A percentile compares a stretch with the other conserved stretches of the same genome.
Conservation (phyloP, 2,329 filamentous ascomycete genomes). For the Blastomyces silverae region DNA sequence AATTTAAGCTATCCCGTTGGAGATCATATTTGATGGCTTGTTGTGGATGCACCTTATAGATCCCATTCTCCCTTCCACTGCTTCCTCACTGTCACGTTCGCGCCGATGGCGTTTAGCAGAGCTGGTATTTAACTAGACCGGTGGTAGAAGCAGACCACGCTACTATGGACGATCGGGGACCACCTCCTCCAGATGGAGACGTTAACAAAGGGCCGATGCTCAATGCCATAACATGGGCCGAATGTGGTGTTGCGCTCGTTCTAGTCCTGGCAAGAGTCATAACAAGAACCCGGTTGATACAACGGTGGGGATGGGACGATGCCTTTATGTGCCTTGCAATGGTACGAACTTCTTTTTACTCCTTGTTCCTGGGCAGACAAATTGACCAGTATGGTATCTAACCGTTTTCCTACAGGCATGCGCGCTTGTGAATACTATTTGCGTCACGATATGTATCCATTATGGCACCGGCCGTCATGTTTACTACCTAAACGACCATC, state of each 20-base stretch:
- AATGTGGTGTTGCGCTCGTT: conserved; percentile 16
- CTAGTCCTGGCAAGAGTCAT: conserved; percentile 16
- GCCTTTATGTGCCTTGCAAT: conserved; percentile 18
- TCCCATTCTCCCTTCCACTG: neutral
- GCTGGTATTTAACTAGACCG: neutral
- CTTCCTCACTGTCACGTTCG: neutral
- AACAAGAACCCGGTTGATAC: conserved; percentile 15
- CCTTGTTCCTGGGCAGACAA: neutral
- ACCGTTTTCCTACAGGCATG: conserved; percentile 6
- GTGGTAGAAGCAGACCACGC: neutral
- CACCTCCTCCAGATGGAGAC: conserved; percentile 17
- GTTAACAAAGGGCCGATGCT: conserved; percentile 16
- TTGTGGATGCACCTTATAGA: neutral
- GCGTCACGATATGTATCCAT: conserved; percentile 15
- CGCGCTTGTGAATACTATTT: conserved; percentile 11
- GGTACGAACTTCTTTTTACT: conserved; percentile 10
- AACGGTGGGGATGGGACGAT: conserved; percentile 19
- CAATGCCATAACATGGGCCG: conserved; percentile 17
- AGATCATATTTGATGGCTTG: neutral
- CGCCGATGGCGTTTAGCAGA: conserved; percentile 2
- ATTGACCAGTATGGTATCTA: neutral
- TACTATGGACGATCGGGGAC: conserved; percentile 5
- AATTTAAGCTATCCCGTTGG: neutral
- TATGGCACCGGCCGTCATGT: conserved; percentile 18
- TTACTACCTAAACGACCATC: conserved; percentile 11